Conservation (phyloP, 768 basidiomycete species). For the Boletellus emodensis region DNA sequence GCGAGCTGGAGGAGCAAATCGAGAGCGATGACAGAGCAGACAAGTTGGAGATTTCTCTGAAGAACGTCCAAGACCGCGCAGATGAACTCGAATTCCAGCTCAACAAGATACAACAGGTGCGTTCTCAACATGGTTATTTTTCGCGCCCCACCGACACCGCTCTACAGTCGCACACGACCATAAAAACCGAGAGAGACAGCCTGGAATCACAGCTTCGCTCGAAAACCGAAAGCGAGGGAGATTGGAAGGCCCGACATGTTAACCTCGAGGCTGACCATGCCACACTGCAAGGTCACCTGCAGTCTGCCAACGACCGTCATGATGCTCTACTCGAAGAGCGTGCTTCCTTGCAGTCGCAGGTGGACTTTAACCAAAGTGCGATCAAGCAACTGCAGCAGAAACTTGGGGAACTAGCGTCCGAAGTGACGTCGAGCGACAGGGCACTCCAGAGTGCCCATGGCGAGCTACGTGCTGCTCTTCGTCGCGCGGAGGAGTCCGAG, state of each 20-base stretch:
- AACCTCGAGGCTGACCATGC: constrained; percentile 41
- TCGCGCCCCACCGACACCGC: not conserved
- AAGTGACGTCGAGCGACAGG: constrained; percentile 49
- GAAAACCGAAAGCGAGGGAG: constrained; percentile 40
- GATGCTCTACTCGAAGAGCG: constrained; percentile 49
- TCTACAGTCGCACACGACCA: constrained; percentile 48
- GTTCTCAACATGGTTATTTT: constrained; percentile 7
- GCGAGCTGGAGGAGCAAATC: constrained; percentile 77
- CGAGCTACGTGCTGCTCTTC: constrained; percentile 60
- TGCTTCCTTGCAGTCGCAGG: constrained; percentile 44
- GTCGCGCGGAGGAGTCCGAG: constrained; percentile 75
- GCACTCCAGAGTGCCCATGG: constrained; percentile 57
- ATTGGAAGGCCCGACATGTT: constrained; percentile 47
- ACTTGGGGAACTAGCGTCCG: constrained; percentile 50
- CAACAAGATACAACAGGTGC: constrained; percentile 73
- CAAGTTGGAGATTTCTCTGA: constrained; percentile 64
- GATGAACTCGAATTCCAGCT: constrained; percentile 83
- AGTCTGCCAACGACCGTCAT: constrained; percentile 42
- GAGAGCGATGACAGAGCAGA: constrained; percentile 81
- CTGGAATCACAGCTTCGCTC: constrained; percentile 46
- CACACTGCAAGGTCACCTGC: constrained; percentile 40
- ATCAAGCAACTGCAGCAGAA: constrained; percentile 56
- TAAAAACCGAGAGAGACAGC: constrained; percentile 60
- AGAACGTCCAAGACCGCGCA: constrained; percentile 75
- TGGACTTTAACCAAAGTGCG: constrained; percentile 42